Evolutionary conservation across 1,139 yeast genomes (phyloP).

Genomic region (Saccharomyces pastorianus): DNA sequence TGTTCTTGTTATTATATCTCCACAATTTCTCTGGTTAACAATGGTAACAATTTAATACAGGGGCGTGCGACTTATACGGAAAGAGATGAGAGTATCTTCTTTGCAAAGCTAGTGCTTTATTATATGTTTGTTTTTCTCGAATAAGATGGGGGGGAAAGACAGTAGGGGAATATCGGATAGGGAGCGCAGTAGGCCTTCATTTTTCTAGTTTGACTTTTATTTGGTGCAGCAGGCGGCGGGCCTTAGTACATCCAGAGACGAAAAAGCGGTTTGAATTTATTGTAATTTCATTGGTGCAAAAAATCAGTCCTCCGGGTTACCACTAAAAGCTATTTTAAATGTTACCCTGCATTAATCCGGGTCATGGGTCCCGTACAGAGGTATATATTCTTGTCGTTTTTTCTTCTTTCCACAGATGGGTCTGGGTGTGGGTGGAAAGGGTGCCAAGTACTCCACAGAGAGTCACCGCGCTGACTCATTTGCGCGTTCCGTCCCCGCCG

Average conservation of each 20-base stretch:
- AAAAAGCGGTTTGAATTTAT: neutral
- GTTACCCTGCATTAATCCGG: neutral
- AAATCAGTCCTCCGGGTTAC: neutral
- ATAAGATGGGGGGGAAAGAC: neutral
- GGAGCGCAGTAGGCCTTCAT: neutral
- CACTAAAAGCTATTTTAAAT: neutral
- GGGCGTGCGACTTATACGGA: neutral
- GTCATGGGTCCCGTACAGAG: neutral
- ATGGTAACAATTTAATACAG: neutral
- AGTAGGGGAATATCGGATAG: neutral
- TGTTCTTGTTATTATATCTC: neutral
- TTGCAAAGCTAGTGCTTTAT: neutral
- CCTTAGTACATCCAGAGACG: neutral
- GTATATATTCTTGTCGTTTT: neutral
- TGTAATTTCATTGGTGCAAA: neutral
- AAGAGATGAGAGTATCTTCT: neutral
- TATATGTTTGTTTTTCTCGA: neutral
- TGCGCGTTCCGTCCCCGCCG: neutral
- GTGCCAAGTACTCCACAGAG: neutral
- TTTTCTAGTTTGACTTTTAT: neutral
- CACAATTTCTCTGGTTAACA: neutral
- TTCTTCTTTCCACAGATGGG: neutral
- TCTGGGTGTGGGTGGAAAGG: neutral
- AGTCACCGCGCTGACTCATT: neutral
- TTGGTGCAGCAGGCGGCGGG: neutral